Percentiles rank a stretch among this genome's conserved stretches.
These are phyloP conservation scores for Xylariaceae sp. DNA, from an alignment of 2,329 filamentous ascomycete species.

Conservation along the genomic window DNA sequence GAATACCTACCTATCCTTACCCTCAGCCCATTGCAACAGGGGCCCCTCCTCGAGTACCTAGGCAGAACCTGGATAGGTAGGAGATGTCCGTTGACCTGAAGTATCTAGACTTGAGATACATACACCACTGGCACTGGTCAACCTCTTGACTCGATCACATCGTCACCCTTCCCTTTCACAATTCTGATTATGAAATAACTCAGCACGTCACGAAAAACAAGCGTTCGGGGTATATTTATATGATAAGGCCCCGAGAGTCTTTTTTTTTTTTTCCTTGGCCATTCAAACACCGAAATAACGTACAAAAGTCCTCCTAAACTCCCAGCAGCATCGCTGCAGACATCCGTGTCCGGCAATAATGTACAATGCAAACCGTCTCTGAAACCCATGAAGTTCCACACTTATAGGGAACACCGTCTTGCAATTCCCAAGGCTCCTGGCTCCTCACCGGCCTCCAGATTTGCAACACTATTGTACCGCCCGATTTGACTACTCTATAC, in stretches of 20 bases:
- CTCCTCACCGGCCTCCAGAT: background rate
- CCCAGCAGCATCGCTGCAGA: background rate
- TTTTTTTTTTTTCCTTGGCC: constrained; percentile 24
- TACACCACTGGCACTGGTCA: too few relatives aligned
- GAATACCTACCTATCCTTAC: too few relatives aligned
- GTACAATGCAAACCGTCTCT: constrained; percentile 18
- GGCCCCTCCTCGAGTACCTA: too few relatives aligned
- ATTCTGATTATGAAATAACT: background rate
- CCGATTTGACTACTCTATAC: constrained; percentile 13
- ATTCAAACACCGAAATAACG: constrained; percentile 27
- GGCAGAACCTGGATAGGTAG: too few relatives aligned
- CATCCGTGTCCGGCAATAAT: constrained; percentile 11
- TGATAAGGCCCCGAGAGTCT: constrained; percentile 20
- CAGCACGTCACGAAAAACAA: constrained; percentile 30
- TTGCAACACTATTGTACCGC: background rate
- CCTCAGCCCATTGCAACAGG: too few relatives aligned
- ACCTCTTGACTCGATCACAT: background rate
- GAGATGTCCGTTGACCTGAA: too few relatives aligned
- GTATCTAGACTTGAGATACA: too few relatives aligned
- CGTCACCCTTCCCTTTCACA: background rate
- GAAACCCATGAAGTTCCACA: constrained; percentile 8
- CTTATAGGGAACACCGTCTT: background rate
- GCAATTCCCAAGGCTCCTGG: background rate
- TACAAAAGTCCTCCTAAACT: constrained; percentile 18
- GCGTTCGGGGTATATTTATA: constrained; percentile 33